These are phyloP conservation scores for Metarhizium guizhouense DNA, from an alignment of 2,329 filamentous ascomycete species.

Conservation along the genomic window DNA sequence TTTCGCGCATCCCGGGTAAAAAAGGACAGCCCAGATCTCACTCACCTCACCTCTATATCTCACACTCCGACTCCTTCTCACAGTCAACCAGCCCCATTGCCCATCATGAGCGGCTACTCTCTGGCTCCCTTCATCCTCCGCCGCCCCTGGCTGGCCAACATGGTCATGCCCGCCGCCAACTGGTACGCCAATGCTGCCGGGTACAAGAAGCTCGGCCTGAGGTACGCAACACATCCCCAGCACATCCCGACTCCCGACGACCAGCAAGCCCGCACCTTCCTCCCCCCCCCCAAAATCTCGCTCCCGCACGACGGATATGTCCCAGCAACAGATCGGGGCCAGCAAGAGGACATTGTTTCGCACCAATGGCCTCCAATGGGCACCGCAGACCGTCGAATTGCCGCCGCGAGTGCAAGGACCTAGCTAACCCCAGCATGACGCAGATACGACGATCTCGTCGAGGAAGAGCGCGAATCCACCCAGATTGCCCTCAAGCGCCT, in stretches of 20 bases:
- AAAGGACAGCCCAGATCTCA: conserved; percentile 8
- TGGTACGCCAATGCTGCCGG: conserved; percentile 88
- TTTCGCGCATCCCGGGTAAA: conserved; percentile 23
- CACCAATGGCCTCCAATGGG: background rate
- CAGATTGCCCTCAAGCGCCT: conserved; percentile 87
- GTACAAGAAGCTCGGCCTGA: conserved; percentile 87
- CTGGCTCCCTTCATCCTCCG: conserved; percentile 66
- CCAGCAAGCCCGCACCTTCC: background rate
- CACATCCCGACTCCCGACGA: conserved; percentile 14
- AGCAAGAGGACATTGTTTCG: background rate
- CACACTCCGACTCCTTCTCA: conserved; percentile 15
- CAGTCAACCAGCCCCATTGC: conserved; percentile 12
- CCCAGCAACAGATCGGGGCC: background rate
- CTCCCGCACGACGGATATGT: background rate
- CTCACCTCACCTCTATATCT: conserved; percentile 8
- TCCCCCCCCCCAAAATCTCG: background rate
- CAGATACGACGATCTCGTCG: conserved; percentile 89
- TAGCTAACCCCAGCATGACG: conserved; percentile 16
- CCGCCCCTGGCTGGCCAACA: conserved; percentile 72
- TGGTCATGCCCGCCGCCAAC: conserved; percentile 71
- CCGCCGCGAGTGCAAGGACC: background rate
- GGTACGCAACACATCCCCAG: conserved; percentile 39
- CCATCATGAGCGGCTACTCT: conserved; percentile 58
- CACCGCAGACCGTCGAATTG: background rate
- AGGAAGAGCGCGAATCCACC: conserved; percentile 83